Evolutionary conservation across 306 rosid genomes (phyloP), one percentile per base, ranked within the genome.

Genomic region (Sphenostylis stenocarpa): DNA sequence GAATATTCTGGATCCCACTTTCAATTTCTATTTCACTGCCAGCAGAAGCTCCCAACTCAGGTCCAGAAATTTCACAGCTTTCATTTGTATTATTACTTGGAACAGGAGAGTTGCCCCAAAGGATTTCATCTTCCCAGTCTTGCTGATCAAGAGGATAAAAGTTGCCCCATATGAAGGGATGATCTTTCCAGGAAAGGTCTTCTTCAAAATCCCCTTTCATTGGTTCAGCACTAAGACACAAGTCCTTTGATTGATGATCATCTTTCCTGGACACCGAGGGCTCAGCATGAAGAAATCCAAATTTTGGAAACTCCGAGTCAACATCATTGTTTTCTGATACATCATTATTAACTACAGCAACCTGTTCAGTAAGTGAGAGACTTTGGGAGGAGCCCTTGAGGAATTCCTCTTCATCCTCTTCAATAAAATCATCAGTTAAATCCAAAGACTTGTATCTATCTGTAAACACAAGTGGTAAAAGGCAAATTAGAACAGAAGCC

Each of bases 361-460:
- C 84, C 69, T 82, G 90, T 78, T 89, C 82, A 70, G 77, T 38
- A 73, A 73, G 78, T 52, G 87, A 81, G 70, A 85, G 66, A 70
- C 69, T 81, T 44, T 83, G 86, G 73, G 88, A 74, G 45, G 83
- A 85, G 13, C 89, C 85, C 83, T 81, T 91, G 48, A 95, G 83
- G 58, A 90, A 92, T 23, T 83, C 90, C 86, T 92, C 98, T 84
- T 95, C 98, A 72, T 95, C 98, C 78, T 95, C 98, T 89, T 95
- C 98, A 79, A 90, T 91, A 24, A 85, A 80, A 86, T 88, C 89
- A 64, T 86, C 88, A 44, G 89, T 87, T 21, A 85, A 58, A 77
- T 90, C 84, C 41, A 80, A 63, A 33, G 92, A 75, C 71, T 86
- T 86, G 72, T 76, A 82, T 84, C 90, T 87, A 84, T 90, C 98